Evolutionary conservation across 1,139 yeast species (phyloP).

Genomic region (Debaryomyces sp.): DNA sequence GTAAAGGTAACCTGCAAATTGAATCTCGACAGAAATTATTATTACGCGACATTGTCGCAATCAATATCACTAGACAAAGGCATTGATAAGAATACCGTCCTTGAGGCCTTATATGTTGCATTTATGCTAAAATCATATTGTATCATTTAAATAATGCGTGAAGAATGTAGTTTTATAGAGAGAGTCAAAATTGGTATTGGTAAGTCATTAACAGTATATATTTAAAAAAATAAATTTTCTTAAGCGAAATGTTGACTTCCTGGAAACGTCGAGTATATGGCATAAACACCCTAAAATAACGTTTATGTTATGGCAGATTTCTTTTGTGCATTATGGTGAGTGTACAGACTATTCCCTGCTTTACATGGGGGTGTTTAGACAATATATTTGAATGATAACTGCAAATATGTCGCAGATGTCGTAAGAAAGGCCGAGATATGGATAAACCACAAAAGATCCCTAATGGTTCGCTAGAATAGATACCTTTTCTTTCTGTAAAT

Average conservation of each 20-base stretch:
- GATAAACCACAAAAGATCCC: background rate
- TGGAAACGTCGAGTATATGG: no score
- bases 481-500: background rate
- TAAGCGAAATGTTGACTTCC: no score
- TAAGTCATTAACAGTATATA: no score
- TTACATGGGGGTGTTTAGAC: background rate
- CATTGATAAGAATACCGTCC: background rate
- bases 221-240: no score
- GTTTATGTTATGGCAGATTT: no score
- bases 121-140: no score
- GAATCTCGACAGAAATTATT: slow-evolving; percentile 6
- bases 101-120: background rate
- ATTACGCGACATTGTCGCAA: background rate
- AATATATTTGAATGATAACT: background rate
- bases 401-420: slow-evolving; percentile 2
- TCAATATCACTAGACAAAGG: background rate
- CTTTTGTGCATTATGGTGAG: no score
- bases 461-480: background rate
- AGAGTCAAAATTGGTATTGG: no score
- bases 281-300: no score
- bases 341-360: no score
- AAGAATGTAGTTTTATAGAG: no score
- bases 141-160: no score
- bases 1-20: slow-evolving; percentile 10
- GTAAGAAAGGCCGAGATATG: background rate